Evolutionary conservation across 805 yeast species (phyloP), one percentile per base, ranked within the genome.

Genomic region (Yamadazyma paraphyllophila): DNA sequence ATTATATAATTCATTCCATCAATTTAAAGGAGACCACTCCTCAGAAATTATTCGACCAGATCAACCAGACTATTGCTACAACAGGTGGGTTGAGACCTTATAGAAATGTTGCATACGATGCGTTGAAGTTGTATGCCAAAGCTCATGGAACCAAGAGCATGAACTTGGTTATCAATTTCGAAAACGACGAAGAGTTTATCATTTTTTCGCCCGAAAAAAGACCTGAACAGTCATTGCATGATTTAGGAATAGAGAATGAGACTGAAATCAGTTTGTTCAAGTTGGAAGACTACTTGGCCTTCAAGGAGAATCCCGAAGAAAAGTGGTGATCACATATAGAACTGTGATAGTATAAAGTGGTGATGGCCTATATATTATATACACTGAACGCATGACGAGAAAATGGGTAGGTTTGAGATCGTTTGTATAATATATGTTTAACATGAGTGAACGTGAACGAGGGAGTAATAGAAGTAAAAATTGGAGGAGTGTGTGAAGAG

Each of bases 141-240:
- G 98, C 99, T 0, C 98, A 92, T 63, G 94, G 95, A 10, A 79
- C 96, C 26, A 94, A 94, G 67, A 88, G 97, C 2, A 85, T 90
- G 81, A 90, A 94, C 60, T 73, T 94, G 53, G 94, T 90, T 39
- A 86, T 94, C 51, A 94, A 94, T 62, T 78, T 94, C 62, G 96
- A 88, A 24, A 83, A 91, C 57, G 76, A 71, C 51, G 86, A 83
- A 5, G 84, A 82, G 46, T 86, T 95, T 90, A 69, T 87, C 12
- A 52, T 71, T 41, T 55, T 49, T 27, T 56, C 66, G 36, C 60
- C 57, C 1, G 56, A 49, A 12, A 54, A 47, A 2, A 37, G 46
- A 13, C 10, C 33, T 12, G 57, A 54, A 10, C 56, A 56, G 40
- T 43, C 51, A n/a, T 63, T 72, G 39, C 64, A 66, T 65, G 68